Evolutionary conservation across 1,284 basidiomycete genomes (phyloP), one percentile per base, ranked within the genome.

Genomic region (Chalciporus sp.): DNA sequence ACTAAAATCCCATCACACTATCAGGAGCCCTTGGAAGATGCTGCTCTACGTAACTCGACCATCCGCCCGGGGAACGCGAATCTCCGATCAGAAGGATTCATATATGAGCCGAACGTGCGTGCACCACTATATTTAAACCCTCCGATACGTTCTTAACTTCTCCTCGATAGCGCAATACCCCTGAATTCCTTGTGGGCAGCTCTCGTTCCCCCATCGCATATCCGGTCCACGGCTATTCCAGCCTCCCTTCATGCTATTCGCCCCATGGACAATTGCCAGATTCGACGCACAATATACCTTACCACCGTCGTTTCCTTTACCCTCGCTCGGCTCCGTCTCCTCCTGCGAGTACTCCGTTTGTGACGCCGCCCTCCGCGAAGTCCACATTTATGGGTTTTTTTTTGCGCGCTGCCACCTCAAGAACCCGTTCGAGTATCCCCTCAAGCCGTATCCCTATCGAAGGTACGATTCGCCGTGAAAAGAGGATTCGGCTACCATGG

Each of bases 401-500:
- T 51, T 60, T 64, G 42, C 69, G 68, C 16, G 68, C 66, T 41
- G 61, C 65, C 29, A 53, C 59, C 28, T 35, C 52, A 11, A 47
- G 37, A n/a, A 40, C 66, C 27, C 52, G 49, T 52, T 41, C 59
- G 23, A 53, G 42, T 14, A 57, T 63, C 28, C 53, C 69, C n/a
- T 47, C 53, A 11, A 35, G 49, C 11, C 64, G 65, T 43, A 50
- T 51, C 29, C 64, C 67, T 26, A 53, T 63, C 41, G 65, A 67
- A 31, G 64, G 50, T 37, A 42, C 42, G 23, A 28, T 66, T 37
- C 61, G 64, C 49, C 69, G 59, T 47, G 66, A 65, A 35, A 70
- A 68, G 60, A 68, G 68, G 46, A 56, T 62, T 33, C 67, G 66
- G 53, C 53, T 72, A 10, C 62, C 64, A 41, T 72, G 70, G 68